Evolutionary conservation across 225 moss, liverwort and hornwort species (phyloP), one percentile per base, ranked within the genome.

Genomic region (Neckera pumila): DNA sequence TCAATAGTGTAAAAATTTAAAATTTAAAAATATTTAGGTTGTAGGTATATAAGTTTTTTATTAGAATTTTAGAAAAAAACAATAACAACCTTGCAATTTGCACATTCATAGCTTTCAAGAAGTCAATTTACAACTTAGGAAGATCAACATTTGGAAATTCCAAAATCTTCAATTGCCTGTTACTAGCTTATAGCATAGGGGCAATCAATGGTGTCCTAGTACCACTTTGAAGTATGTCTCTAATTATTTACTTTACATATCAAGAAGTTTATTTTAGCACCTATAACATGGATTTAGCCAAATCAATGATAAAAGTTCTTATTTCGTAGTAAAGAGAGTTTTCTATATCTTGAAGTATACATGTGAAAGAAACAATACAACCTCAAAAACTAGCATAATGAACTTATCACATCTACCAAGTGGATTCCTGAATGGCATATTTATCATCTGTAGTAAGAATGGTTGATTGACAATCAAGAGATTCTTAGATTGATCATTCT

Each of bases 41-140:
- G 45, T 2, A 17, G 0, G 1, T 30, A 3, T 30, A 17, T 17
- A 3, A 17, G 3, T 6, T 45, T 27, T 27, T 6, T 1, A 43
- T 71, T 26, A 42, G 5, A 0, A 71, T 70, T 70, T 42, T 1
- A 26, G 8, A 71, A 42, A 5, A 2, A 5, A 66, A 9, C 38
- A 16, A 17, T 10, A 43, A 27, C 3, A 27, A 16, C 5, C 42
- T 43, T 43, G 0, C 5, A 71, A 27, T 43, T 42, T 72, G 10
- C 27, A 27, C 27, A 17, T 71, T 71, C 5, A 71, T 26, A 70
- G 5, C 43, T 71, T 27, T 27, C 40, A 43, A 43, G 5, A 27
- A 42, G 10, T 72, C 27, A 72, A 16, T 27, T 43, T 27, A 15
- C 3, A 15, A 27, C 9, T 42, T 27, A 9, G 10, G 3, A 72